These are phyloP conservation scores for Raffaelea ambrosiae DNA, from an alignment of 2,329 filamentous ascomycete genomes.

Conservation along the genomic window DNA sequence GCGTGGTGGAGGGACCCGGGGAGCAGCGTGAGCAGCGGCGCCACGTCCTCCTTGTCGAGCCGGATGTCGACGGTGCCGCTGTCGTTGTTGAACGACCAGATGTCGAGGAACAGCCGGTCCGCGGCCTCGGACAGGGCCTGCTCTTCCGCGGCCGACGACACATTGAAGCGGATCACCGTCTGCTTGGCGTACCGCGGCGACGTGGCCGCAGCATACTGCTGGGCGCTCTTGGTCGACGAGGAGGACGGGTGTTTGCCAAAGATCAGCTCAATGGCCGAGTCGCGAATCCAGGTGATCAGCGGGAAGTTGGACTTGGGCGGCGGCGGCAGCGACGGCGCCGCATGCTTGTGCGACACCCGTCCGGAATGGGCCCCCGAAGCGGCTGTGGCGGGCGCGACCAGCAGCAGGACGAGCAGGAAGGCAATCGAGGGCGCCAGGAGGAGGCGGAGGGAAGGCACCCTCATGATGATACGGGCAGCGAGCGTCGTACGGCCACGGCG, in stretches of 20 bases:
- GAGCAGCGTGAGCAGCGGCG: slow-evolving; percentile 69
- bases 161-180: slow-evolving; percentile 82
- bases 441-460: neutral
- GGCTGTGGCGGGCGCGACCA: neutral
- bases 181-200: slow-evolving; percentile 58
- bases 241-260: slow-evolving; percentile 34
- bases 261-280: slow-evolving; percentile 39
- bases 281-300: slow-evolving; percentile 40
- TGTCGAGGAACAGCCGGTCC: slow-evolving; percentile 70
- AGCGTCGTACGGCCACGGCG: neutral
- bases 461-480: slow-evolving; percentile 7
- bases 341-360: neutral
- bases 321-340: neutral
- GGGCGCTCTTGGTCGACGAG: slow-evolving; percentile 17
- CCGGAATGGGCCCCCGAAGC: neutral
- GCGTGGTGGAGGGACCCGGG: slow-evolving; percentile 63
- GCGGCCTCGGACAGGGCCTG: slow-evolving; percentile 63
- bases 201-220: slow-evolving; percentile 9
- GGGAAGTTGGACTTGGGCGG: slow-evolving; percentile 26
- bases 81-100: slow-evolving; percentile 77
- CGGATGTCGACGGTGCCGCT: slow-evolving; percentile 69
- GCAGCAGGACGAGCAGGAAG: slow-evolving; percentile 1
- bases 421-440: slow-evolving; percentile 1
- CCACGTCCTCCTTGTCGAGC: slow-evolving; percentile 65
- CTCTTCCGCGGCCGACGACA: slow-evolving; percentile 62